These are phyloP conservation scores for Candida lessepsii DNA, from an alignment of 805 yeast genomes.

Conservation along the genomic window DNA sequence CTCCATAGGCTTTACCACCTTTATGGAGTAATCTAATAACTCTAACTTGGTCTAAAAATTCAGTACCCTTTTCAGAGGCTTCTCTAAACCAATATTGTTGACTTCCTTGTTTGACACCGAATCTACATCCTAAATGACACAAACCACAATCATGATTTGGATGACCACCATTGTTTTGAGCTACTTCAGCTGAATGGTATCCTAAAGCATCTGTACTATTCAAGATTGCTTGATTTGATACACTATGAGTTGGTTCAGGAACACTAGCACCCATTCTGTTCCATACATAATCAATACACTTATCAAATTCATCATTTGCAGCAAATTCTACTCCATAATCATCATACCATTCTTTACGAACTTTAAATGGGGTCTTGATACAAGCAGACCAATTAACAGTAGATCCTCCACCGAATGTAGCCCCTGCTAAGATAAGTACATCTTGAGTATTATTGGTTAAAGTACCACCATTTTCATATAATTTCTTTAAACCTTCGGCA, in stretches of 20 bases:
- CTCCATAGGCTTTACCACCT: conserved; percentile 46
- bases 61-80: conserved; percentile 45
- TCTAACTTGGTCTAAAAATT: conserved; percentile 45
- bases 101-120: conserved; percentile 54
- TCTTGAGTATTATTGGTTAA: conserved; percentile 35
- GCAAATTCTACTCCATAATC: conserved; percentile 46
- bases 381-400: conserved; percentile 60
- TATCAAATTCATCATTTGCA: conserved; percentile 41
- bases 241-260: conserved; percentile 42
- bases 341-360: conserved; percentile 52
- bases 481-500: conserved; percentile 28
- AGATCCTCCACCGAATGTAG: conserved; percentile 58
- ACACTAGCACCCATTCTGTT: conserved; percentile 47
- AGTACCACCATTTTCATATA: conserved; percentile 42
- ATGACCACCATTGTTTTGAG: conserved; percentile 48
- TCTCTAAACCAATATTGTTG: conserved; percentile 49
- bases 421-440: conserved; percentile 44
- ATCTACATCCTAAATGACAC: conserved; percentile 49
- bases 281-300: conserved; percentile 45
- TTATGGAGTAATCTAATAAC: conserved; percentile 40
- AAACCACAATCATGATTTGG: conserved; percentile 45
- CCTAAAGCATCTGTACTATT: conserved; percentile 48
- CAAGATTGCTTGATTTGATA: conserved; percentile 41
- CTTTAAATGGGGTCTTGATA: conserved; percentile 47
- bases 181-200: conserved; percentile 38